Conservation (phyloP, 176 grass and related monocot species). For the Chloris gayana region DNA sequence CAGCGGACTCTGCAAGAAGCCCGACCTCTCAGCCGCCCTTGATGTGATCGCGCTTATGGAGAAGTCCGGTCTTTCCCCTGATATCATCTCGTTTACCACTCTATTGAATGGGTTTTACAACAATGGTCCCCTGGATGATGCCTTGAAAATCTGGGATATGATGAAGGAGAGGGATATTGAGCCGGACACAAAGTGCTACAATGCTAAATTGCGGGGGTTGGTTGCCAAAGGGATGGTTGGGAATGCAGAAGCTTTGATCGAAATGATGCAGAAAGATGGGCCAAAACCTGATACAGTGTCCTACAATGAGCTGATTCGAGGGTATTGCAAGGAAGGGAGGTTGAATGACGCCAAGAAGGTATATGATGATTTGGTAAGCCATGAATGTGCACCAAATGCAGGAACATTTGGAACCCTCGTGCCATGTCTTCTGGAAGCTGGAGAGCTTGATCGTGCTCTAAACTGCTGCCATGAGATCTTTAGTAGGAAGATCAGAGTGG, state of each 20-base stretch:
- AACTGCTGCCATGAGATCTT: slow-evolving; percentile 54
- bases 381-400: slow-evolving; percentile 40
- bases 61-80: slow-evolving; percentile 33
- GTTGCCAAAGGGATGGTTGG: slow-evolving; percentile 31
- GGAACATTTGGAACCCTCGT: slow-evolving; percentile 59
- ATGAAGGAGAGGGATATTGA: slow-evolving; percentile 60
- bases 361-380: slow-evolving; percentile 53
- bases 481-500: slow-evolving; percentile 11
- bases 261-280: slow-evolving; percentile 48
- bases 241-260: slow-evolving; percentile 48
- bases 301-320: slow-evolving; percentile 67
- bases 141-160: slow-evolving; percentile 52
- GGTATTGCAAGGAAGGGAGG: slow-evolving; percentile 48
- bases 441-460: slow-evolving; percentile 59
- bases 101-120: slow-evolving; percentile 56
- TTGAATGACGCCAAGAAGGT: slow-evolving; percentile 56
- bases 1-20: slow-evolving; percentile 31
- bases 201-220: slow-evolving; percentile 60
- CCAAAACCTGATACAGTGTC: slow-evolving; percentile 55
- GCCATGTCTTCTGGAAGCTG: slow-evolving; percentile 39
- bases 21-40: slow-evolving; percentile 51
- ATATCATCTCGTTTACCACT: slow-evolving; percentile 51
- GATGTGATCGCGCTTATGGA: slow-evolving; percentile 55
- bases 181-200: slow-evolving; percentile 48
- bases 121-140: slow-evolving; percentile 21